Percentiles rank a stretch among this genome's conserved stretches.
These are phyloP conservation scores for Colletotrichum cuscutae DNA, from an alignment of 2,329 filamentous ascomycete genomes.

Conservation along the genomic window DNA sequence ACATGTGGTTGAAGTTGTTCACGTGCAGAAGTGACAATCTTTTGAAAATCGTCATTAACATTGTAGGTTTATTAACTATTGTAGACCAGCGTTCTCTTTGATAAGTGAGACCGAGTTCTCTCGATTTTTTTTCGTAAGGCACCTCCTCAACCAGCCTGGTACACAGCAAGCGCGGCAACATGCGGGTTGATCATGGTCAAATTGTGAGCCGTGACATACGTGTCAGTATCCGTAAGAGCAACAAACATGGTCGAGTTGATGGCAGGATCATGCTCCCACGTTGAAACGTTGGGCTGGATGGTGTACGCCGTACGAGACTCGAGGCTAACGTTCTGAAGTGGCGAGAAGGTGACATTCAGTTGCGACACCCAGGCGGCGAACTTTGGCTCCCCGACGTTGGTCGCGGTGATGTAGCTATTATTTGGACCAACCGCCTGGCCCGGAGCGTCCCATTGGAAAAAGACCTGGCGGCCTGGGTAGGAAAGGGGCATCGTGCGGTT, in stretches of 20 bases:
- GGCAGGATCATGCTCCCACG: constrained; percentile 74
- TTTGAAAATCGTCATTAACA: too few relatives aligned
- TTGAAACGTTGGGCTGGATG: constrained; percentile 76
- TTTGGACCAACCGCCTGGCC: constrained; percentile 80
- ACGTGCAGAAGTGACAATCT: too few relatives aligned
- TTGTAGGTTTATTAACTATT: too few relatives aligned
- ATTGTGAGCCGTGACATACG: constrained; percentile 81
- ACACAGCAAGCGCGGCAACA: constrained; percentile 78
- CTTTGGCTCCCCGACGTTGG: constrained; percentile 65
- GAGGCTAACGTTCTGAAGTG: constrained; percentile 61
- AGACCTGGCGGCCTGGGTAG: constrained; percentile 78
- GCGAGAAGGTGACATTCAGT: constrained; percentile 78
- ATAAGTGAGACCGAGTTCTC: too few relatives aligned
- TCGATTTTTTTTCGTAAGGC: too few relatives aligned
- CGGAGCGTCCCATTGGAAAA: constrained; percentile 77
- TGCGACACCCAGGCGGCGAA: constrained; percentile 84
- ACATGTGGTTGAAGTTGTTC: too few relatives aligned
- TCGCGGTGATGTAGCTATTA: constrained; percentile 80
- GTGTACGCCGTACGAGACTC: constrained; percentile 68
- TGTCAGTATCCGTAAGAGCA: constrained; percentile 75
- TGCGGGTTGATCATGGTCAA: constrained; percentile 79
- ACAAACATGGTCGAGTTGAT: constrained; percentile 85
- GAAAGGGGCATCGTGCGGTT: constrained; percentile 79
- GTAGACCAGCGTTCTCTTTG: too few relatives aligned
- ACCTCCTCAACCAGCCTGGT: constrained; percentile 75